These are phyloP conservation scores for Populus nigra DNA, from an alignment of 345 rosid species.

Conservation along the genomic window DNA sequence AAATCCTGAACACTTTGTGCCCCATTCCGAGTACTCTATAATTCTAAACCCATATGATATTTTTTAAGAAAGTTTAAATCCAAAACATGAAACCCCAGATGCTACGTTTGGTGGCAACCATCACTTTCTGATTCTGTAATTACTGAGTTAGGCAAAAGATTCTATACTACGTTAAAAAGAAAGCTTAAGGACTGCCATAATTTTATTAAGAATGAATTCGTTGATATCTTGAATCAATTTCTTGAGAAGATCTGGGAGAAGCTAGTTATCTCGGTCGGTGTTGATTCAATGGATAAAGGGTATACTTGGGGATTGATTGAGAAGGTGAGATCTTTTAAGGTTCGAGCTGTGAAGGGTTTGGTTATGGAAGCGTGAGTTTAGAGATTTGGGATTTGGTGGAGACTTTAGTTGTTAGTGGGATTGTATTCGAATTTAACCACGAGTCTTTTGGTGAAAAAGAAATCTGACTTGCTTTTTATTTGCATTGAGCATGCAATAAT, in stretches of 20 bases:
- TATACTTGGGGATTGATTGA: constrained; percentile 41
- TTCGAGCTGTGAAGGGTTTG: constrained; percentile 52
- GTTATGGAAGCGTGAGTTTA: constrained; percentile 64
- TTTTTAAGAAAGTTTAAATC: constrained; percentile 39
- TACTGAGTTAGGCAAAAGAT: constrained; percentile 42
- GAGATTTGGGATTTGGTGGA: constrained; percentile 71
- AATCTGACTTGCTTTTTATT: constrained; percentile 62
- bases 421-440: constrained; percentile 47
- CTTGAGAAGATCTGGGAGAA: constrained; percentile 47
- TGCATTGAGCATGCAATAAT: constrained; percentile 63
- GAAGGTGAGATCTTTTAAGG: constrained; percentile 48
- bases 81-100: background rate
- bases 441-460: constrained; percentile 51
- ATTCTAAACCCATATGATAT: constrained; percentile 49
- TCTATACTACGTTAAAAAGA: constrained; percentile 47
- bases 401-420: constrained; percentile 42
- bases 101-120: constrained; percentile 51
- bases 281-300: constrained; percentile 24
- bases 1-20: constrained; percentile 21
- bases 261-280: constrained; percentile 28
- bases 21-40: constrained; percentile 50
- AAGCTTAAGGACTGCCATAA: constrained; percentile 56
- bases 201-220: constrained; percentile 45
- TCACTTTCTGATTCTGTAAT: constrained; percentile 45
- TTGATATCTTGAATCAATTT: constrained; percentile 44